These are phyloP conservation scores for Diaporthe nobilis DNA, from an alignment of 2,329 filamentous ascomycete species.

Conservation along the genomic window DNA sequence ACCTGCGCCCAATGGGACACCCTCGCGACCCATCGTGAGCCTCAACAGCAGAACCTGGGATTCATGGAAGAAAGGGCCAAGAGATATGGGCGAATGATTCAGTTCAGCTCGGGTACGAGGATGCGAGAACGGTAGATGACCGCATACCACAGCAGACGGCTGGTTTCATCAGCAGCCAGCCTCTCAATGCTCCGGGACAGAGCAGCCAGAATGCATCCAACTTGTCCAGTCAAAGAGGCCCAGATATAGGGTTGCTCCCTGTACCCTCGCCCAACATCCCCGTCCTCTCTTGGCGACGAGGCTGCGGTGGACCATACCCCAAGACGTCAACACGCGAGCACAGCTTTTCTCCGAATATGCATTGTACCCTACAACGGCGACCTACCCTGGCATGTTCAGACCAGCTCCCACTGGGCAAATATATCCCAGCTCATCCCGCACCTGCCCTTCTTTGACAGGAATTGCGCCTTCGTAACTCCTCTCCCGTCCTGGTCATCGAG, in stretches of 20 bases:
- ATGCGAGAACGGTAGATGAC: background rate
- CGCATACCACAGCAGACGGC: background rate
- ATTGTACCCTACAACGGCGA: background rate
- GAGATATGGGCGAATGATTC: background rate
- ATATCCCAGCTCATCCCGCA: conserved; percentile 60
- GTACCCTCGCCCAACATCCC: background rate
- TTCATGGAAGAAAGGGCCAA: background rate
- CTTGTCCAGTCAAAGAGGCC: background rate
- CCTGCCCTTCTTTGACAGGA: conserved; percentile 58
- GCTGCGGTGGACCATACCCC: conserved; percentile 14
- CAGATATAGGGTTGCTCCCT: conserved; percentile 26
- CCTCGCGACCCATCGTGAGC: background rate
- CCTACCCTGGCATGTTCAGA: conserved; percentile 47
- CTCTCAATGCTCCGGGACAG: conserved; percentile 15
- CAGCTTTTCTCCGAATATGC: background rate
- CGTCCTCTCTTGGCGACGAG: background rate
- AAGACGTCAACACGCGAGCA: background rate
- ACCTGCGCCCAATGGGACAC: background rate
- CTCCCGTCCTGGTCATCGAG: conserved; percentile 62
- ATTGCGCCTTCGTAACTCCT: conserved; percentile 65
- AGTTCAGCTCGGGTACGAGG: background rate
- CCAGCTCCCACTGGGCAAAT: conserved; percentile 65
- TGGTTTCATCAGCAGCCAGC: conserved; percentile 25
- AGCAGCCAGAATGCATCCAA: background rate
- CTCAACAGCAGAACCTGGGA: background rate